Base-by-base conservation (phyloP, 179 eudicot genomes). In the Corrigiola litoralis region DNA sequence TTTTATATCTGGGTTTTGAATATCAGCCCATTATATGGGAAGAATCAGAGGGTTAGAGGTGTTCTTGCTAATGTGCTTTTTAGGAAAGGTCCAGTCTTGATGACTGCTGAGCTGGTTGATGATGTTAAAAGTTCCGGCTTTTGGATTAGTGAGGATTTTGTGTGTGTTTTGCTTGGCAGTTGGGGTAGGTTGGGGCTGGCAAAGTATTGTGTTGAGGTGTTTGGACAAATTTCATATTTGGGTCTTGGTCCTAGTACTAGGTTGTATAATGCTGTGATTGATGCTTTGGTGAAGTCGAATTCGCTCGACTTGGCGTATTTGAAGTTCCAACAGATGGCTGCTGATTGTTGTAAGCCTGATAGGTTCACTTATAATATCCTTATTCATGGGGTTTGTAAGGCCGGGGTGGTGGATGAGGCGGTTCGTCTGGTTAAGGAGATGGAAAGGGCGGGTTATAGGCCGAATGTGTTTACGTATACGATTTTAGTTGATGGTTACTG, bases 101-200 rank as follows among this genome's bases (percentile, higher is more conserved):
- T 92, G 72, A 74, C 81, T 25, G 72, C 61, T 66, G 95, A 85
- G 53, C 68, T 92, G 56, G 75, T 90, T 71, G 71, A 72, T 58
- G 90, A 82, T 36, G 61, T 92, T 67, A 75, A 67, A 23, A 76
- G 57, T 59, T 81, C 87, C 28, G 95, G 92, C 34, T 84, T 46
- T 81, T 34, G 50, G 60, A 49, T 92, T 72, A 80, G 66, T 38
- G 95, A 90, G 70, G 89, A 84, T 69, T 85, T 85, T 57, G 13
- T 92, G 14, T 87, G 96, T 64, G 52, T 83, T 77, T 77, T 92
- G 77, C 73, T 92, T 59, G 84, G 84, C 34, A 87, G 95, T 81
- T 92, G 98, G 98, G 98, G 98, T 56, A 85, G 85, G 61, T 85
- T 92, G 70, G 96, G 98, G 16, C 70, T 92, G 61, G 88, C 92